A percentile compares a stretch with the other conserved stretches of the same genome.
Conservation (phyloP, 768 basidiomycete genomes). For the Kwoniella botswanensis region DNA sequence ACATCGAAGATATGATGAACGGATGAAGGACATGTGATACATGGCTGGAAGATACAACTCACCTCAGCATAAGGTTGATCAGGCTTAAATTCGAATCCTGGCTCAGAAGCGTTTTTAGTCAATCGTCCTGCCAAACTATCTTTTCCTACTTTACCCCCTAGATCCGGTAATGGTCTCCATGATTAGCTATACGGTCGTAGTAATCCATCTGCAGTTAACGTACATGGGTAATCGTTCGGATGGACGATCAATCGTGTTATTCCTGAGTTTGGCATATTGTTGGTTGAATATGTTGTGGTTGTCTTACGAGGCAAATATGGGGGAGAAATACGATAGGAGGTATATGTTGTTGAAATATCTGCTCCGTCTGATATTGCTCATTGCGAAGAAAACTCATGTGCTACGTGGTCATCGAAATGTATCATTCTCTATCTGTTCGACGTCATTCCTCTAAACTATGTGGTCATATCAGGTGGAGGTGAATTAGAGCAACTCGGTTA, state of each 20-base stretch:
- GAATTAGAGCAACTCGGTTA: not conserved
- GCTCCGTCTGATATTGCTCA: no score
- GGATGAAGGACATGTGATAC: not conserved
- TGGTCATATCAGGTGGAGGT: slow-evolving; percentile 12
- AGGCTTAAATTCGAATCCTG: slow-evolving; percentile 33
- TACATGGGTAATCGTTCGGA: slow-evolving; percentile 21
- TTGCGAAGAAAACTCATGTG: not conserved
- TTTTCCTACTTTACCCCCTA: slow-evolving; percentile 47
- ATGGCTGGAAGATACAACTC: not conserved
- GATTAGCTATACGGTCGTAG: no score
- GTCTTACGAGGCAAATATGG: not conserved
- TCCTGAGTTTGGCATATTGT: slow-evolving; percentile 2
- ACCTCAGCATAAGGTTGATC: slow-evolving; percentile 47
- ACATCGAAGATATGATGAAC: not conserved
- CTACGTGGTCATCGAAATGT: not conserved
- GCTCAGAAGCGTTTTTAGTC: slow-evolving; percentile 34
- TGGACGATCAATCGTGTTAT: slow-evolving; percentile 7
- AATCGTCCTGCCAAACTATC: slow-evolving; percentile 40
- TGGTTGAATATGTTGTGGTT: not conserved
- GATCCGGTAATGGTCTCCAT: no score
- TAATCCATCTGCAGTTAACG: no score
- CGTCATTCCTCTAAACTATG: not conserved
- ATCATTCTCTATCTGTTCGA: not conserved
- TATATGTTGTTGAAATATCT: no score
- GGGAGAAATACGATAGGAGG: no score